phyloP scores from a whole-genome alignment of 2,329 filamentous ascomycete genomes.

The Cordyceps tenuipes region DNA sequence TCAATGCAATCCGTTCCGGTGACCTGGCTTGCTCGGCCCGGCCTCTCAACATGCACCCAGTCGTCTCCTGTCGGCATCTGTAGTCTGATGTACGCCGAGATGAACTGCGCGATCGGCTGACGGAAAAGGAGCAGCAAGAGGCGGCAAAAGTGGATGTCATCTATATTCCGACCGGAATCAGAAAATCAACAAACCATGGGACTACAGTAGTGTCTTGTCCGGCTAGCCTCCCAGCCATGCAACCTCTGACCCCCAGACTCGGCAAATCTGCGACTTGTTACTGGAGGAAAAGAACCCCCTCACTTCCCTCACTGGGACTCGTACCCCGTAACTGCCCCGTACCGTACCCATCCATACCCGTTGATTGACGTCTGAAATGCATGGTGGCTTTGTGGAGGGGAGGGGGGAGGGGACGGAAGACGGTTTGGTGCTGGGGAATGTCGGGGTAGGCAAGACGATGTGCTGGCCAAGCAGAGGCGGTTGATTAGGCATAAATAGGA shows the following conservation, averaged over 20 bases:
- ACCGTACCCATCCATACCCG: background rate
- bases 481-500: conserved; percentile 8
- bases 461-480: conserved; percentile 2
- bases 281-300: background rate
- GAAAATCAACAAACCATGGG: background rate
- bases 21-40: background rate
- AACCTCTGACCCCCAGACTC: background rate
- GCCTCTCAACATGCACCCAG: background rate
- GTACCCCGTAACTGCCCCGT: background rate
- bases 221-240: background rate
- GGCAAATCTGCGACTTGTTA: background rate
- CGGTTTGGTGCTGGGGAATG: background rate
- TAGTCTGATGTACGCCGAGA: background rate
- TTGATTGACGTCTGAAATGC: background rate
- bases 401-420: background rate
- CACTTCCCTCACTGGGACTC: background rate
- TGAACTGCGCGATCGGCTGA: conserved; percentile 3
- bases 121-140: background rate
- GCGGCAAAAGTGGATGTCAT: conserved; percentile 2
- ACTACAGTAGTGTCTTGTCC: background rate
- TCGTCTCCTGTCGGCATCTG: background rate
- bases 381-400: background rate
- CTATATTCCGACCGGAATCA: conserved; percentile 9
- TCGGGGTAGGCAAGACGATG: background rate
- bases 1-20: background rate